Percentiles rank a stretch among this genome's conserved stretches.
phyloP scores from a whole-genome alignment of 2,329 filamentous ascomycete genomes.

The Aschersonia sp. region DNA sequence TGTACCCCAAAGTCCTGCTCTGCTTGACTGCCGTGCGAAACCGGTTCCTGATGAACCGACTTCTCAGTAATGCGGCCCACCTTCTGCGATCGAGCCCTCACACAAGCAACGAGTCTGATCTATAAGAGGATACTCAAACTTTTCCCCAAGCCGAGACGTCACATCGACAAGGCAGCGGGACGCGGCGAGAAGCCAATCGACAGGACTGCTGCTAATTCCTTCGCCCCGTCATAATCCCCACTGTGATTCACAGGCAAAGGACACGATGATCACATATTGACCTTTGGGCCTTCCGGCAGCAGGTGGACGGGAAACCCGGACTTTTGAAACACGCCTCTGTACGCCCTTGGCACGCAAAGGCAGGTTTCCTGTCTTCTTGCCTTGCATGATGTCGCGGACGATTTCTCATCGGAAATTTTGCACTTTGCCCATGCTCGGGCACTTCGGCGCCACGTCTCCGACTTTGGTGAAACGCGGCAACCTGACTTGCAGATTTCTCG shows the following conservation, averaged over 20 bases:
- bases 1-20: neutral
- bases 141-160: neutral
- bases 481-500: neutral
- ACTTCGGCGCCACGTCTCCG: neutral
- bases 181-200: neutral
- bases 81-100: no score
- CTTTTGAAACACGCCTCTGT: neutral
- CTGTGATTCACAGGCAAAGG: neutral
- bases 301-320: neutral
- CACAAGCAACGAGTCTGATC: no score
- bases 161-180: neutral
- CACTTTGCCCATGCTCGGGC: neutral
- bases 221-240: neutral
- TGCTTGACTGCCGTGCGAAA: neutral
- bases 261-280: neutral
- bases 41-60: no score
- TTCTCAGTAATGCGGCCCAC: no score
- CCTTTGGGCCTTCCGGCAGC: neutral
- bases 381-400: neutral
- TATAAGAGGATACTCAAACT: neutral
- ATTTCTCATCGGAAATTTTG: neutral
- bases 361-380: neutral
- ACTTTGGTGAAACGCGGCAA: neutral
- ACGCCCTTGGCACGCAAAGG: neutral
- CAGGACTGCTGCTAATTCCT: neutral